Conservation (phyloP, 768 basidiomycete species). For the Termitomyces sp. region DNA sequence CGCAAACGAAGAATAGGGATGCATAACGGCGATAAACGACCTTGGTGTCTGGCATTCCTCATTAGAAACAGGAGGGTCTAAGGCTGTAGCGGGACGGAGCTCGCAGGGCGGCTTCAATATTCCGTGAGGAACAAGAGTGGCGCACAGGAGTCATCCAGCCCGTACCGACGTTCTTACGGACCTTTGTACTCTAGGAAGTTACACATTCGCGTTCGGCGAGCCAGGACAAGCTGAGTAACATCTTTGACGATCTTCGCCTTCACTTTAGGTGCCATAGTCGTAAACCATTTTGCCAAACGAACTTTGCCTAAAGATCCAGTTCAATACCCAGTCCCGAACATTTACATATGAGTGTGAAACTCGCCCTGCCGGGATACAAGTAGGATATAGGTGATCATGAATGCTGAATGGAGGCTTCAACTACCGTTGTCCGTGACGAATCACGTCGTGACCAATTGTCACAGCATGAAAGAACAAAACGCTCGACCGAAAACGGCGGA, state of each 20-base stretch:
- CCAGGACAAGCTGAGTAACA: slow-evolving; percentile 95
- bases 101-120: slow-evolving; percentile 1
- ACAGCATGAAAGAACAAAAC: too few species aligned
- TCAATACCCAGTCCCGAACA: slow-evolving; percentile 7
- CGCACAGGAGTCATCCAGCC: background rate
- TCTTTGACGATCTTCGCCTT: slow-evolving; percentile 99
- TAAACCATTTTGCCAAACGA: slow-evolving; percentile 97
- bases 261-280: slow-evolving; percentile 84
- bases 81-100: slow-evolving; percentile 5
- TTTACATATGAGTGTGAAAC: slow-evolving; percentile 21
- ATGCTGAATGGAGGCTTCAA: slow-evolving; percentile 1
- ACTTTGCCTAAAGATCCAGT: slow-evolving; percentile 72
- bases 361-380: slow-evolving; percentile 94
- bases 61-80: slow-evolving; percentile 10
- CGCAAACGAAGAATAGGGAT: slow-evolving; percentile 92
- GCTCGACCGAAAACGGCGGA: background rate
- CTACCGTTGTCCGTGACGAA: slow-evolving; percentile 5
- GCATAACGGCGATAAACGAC: slow-evolving; percentile 96
- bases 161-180: slow-evolving; percentile 30
- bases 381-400: slow-evolving; percentile 96
- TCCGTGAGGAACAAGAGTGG: background rate
- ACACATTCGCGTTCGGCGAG: slow-evolving; percentile 95
- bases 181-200: slow-evolving; percentile 99
- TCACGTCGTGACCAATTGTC: slow-evolving; percentile 11
- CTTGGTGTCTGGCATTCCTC: slow-evolving; percentile 65